Conservation (phyloP, 208 protist genomes). For the Leishmania braziliensis region DNA sequence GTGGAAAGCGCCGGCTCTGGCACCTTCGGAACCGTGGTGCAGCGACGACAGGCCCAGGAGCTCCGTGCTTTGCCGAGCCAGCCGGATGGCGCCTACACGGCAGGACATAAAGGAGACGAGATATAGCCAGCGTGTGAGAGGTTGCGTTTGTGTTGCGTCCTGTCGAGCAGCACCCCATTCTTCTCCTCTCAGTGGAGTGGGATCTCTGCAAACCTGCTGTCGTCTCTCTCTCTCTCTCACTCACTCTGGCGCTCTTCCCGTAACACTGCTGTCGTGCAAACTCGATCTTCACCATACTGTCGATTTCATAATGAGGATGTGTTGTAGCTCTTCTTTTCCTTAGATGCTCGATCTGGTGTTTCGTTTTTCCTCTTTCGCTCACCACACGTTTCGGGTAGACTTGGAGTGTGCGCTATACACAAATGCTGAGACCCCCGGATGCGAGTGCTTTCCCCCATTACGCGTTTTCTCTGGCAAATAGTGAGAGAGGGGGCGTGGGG, state of each 20-base stretch:
- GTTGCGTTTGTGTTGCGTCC: not conserved
- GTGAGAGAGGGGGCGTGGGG: not conserved
- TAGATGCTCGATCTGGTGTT: not conserved
- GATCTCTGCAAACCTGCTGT: not conserved
- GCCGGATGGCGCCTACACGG: not conserved
- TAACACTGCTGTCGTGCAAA: not conserved
- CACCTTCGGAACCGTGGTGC: conserved; percentile 72
- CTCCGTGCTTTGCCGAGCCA: conserved; percentile 12
- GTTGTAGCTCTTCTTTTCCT: not conserved
- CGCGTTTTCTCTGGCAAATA: not conserved
- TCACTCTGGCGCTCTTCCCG: not conserved
- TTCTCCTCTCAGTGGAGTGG: not conserved
- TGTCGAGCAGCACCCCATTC: not conserved
- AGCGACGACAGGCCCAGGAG: conserved; percentile 57
- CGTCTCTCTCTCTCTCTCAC: too few relatives aligned
- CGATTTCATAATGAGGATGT: not conserved
- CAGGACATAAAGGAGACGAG: not conserved
- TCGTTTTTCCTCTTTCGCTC: not conserved
- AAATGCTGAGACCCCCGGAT: not conserved
- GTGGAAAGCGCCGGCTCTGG: conserved; percentile 76
- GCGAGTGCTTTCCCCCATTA: not conserved
- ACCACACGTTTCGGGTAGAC: not conserved
- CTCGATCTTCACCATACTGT: not conserved
- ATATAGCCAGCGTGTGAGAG: not conserved
- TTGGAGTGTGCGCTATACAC: not conserved